Evolutionary conservation across 257 asterid species (phyloP).

Genomic region (Solanum pimpinellifolium): DNA sequence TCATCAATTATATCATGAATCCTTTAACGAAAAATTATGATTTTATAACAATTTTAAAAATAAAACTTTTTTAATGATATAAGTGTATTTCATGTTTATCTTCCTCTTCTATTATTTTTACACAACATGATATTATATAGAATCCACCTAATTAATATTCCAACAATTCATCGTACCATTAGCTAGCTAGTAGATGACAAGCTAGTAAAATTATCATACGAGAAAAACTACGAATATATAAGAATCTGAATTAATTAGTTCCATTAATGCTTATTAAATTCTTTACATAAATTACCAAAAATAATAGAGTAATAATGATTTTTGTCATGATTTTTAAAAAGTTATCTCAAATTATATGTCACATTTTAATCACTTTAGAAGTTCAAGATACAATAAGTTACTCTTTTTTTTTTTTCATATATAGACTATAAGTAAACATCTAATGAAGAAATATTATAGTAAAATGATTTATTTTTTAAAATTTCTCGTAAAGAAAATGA

Average conservation of each 20-base stretch:
- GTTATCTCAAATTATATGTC: too few relatives aligned
- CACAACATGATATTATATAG: not conserved
- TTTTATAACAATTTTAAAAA: accelerated
- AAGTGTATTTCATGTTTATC: not conserved
- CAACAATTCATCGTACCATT: not conserved
- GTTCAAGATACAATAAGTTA: not conserved
- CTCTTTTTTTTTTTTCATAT: too few relatives aligned
- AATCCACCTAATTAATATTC: not conserved
- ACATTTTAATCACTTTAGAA: too few relatives aligned
- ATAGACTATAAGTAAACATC: not conserved
- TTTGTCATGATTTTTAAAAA: not conserved
- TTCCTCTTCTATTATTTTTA: not conserved
- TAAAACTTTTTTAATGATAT: not conserved
- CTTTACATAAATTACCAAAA: not conserved
- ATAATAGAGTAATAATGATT: too few relatives aligned
- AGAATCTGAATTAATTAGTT: not conserved
- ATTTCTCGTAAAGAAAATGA: too few relatives aligned
- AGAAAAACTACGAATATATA: not conserved
- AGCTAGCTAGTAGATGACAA: not conserved
- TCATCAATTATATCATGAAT: too few relatives aligned
- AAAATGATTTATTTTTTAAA: too few relatives aligned
- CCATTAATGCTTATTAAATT: not conserved
- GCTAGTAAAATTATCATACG: not conserved
- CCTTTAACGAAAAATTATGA: not conserved
- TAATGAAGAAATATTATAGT: not conserved